Conservation (phyloP, 805 yeast genomes). For the Teunomyces panamensis region DNA sequence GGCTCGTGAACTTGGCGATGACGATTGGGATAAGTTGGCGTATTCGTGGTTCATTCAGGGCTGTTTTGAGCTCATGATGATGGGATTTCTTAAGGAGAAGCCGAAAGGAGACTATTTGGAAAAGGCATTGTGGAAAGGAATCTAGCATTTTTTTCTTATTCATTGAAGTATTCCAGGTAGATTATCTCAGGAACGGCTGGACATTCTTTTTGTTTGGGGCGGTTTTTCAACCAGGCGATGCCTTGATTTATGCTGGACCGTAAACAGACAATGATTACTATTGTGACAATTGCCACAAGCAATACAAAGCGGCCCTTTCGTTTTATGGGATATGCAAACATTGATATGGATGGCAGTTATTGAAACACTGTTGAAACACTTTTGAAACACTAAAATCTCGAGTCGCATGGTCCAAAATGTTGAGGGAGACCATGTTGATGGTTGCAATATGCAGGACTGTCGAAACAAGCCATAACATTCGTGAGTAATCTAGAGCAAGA, state of each 20-base stretch:
- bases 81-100: conserved; percentile 68
- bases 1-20: conserved; percentile 15
- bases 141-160: conserved; percentile 28
- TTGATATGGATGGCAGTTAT: conserved; percentile 5
- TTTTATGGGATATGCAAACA: not conserved
- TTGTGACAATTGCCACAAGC: not conserved
- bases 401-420: too few species aligned
- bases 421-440: too few species aligned
- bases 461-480: too few species aligned
- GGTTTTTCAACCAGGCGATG: too few species aligned
- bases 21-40: conserved; percentile 59
- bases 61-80: conserved; percentile 62
- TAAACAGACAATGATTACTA: not conserved
- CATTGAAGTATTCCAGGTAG: not conserved
- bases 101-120: conserved; percentile 65
- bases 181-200: too few species aligned
- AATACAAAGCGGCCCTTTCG: not conserved
- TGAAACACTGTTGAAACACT: too few species aligned
- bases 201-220: too few species aligned
- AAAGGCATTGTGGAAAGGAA: conserved; percentile 67
- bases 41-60: conserved; percentile 75
- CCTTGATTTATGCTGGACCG: too few species aligned
- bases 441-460: too few species aligned
- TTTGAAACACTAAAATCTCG: too few species aligned
- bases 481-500: too few species aligned